Percentiles rank a stretch among this genome's conserved stretches.
Evolutionary conservation across 2,329 filamentous ascomycete genomes (phyloP).

Genomic region (Acephala macrosclerotiorum): DNA sequence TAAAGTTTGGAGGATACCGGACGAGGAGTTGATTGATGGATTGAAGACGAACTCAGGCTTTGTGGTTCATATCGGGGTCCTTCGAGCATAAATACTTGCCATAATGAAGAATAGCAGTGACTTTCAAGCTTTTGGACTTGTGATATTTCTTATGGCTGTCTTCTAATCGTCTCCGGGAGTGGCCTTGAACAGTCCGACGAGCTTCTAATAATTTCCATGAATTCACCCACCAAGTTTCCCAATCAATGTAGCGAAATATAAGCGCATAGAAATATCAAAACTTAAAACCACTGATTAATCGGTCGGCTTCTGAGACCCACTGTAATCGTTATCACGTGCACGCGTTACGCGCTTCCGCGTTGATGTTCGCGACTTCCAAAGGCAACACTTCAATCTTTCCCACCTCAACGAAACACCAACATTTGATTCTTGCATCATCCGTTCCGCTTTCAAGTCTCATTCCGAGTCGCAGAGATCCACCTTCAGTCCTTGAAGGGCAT

Average conservation of each 20-base stretch:
- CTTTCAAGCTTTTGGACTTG: neutral
- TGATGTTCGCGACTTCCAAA: neutral
- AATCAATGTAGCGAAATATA: neutral
- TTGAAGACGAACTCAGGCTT: constrained; percentile 76
- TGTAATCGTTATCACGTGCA: neutral
- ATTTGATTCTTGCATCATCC: neutral
- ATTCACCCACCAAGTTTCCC: no score
- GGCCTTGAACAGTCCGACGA: no score
- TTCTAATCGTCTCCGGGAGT: no score
- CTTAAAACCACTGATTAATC: neutral
- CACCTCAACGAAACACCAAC: neutral
- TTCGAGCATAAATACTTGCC: neutral
- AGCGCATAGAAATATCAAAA: neutral
- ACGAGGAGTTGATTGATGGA: constrained; percentile 62
- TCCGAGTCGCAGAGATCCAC: neutral
- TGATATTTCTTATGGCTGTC: no score
- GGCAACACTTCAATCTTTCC: neutral
- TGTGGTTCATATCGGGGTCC: constrained; percentile 78
- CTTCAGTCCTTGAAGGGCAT: neutral
- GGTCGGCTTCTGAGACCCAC: neutral
- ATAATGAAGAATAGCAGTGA: no score
- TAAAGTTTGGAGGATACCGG: constrained; percentile 77
- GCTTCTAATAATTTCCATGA: no score
- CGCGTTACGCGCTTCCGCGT: neutral
- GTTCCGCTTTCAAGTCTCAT: neutral